A percentile compares a stretch with the other conserved stretches of the same genome.
Conservation (phyloP, 139 green algal genomes). For the Yamagishiella unicocca region DNA sequence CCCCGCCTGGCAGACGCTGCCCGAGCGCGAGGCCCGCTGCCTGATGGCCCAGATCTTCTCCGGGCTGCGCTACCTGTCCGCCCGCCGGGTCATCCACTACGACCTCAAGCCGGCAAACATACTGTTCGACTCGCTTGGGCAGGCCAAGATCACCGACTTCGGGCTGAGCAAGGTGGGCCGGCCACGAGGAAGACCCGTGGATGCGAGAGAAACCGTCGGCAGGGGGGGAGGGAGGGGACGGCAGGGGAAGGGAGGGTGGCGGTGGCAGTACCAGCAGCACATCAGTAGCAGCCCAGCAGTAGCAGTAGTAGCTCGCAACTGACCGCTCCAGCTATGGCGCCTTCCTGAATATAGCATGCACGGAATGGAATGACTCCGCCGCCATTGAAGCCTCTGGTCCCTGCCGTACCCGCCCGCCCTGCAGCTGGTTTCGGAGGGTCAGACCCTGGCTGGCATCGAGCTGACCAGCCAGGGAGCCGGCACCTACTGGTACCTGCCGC, state of each 20-base stretch:
- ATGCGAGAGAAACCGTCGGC: neutral
- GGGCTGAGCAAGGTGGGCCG: slow-evolving; percentile 87
- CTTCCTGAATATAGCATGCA: too few relatives aligned
- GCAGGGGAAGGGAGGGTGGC: neutral
- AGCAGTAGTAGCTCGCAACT: too few relatives aligned
- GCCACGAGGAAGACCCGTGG: neutral
- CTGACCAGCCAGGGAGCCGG: slow-evolving; percentile 95
- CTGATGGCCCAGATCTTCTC: slow-evolving; percentile 81
- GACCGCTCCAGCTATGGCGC: too few relatives aligned
- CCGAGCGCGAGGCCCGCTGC: slow-evolving; percentile 87
- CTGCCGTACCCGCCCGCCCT: too few relatives aligned
- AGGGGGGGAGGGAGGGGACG: neutral
- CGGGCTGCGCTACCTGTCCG: slow-evolving; percentile 75
- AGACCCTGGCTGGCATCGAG: slow-evolving; percentile 87
- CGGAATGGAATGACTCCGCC: too few relatives aligned
- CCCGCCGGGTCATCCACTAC: slow-evolving; percentile 92
- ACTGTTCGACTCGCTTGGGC: slow-evolving; percentile 88
- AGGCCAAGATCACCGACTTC: slow-evolving; percentile 97
- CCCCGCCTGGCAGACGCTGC: slow-evolving; percentile 69
- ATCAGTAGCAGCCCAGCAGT: too few relatives aligned
- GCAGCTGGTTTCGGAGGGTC: slow-evolving; percentile 81
- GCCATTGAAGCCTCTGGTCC: too few relatives aligned
- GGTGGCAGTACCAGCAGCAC: too few relatives aligned
- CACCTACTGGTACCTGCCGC: slow-evolving; percentile 95
- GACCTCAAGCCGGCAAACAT: slow-evolving; percentile 98